Conservation (phyloP, 1,139 yeast species). For the Pichia sp. region DNA sequence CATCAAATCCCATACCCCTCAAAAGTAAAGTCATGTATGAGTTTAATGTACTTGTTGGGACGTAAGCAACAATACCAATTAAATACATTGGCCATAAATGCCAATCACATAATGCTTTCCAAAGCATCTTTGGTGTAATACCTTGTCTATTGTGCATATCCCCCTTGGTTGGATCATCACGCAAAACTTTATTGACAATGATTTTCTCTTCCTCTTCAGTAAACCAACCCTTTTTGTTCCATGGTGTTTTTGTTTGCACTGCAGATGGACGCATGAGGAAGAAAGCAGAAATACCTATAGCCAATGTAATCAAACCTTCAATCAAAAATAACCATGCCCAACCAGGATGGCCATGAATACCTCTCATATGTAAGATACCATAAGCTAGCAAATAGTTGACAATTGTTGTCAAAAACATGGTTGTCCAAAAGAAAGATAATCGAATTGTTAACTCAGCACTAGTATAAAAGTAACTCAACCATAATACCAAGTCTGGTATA, state of each 20-base stretch:
- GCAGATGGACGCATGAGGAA: slow-evolving; percentile 57
- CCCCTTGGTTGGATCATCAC: slow-evolving; percentile 67
- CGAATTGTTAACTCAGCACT: slow-evolving; percentile 42
- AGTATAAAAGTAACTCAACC: slow-evolving; percentile 52
- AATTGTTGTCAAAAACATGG: slow-evolving; percentile 37
- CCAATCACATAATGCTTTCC: slow-evolving; percentile 39
- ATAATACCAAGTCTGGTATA: slow-evolving; percentile 46
- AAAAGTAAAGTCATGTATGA: slow-evolving; percentile 47
- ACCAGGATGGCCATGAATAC: slow-evolving; percentile 37
- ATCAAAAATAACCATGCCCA: slow-evolving; percentile 63
- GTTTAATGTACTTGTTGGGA: slow-evolving; percentile 36
- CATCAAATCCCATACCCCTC: slow-evolving; percentile 46
- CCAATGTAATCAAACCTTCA: slow-evolving; percentile 53
- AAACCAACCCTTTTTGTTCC: slow-evolving; percentile 51
- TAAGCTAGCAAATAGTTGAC: slow-evolving; percentile 38
- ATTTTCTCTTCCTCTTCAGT: slow-evolving; percentile 55
- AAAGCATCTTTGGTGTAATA: slow-evolving; percentile 33
- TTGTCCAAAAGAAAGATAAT: slow-evolving; percentile 44
- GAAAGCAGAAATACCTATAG: slow-evolving; percentile 45
- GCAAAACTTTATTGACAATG: slow-evolving; percentile 51
- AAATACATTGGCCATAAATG: slow-evolving; percentile 55
- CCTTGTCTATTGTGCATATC: slow-evolving; percentile 61
- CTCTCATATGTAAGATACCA: slow-evolving; percentile 38
- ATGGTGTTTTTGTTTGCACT: slow-evolving; percentile 42
- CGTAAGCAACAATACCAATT: slow-evolving; percentile 42